Evolutionary conservation across 441 rosid genomes (phyloP).

Genomic region (Bruguiera hainesii): DNA sequence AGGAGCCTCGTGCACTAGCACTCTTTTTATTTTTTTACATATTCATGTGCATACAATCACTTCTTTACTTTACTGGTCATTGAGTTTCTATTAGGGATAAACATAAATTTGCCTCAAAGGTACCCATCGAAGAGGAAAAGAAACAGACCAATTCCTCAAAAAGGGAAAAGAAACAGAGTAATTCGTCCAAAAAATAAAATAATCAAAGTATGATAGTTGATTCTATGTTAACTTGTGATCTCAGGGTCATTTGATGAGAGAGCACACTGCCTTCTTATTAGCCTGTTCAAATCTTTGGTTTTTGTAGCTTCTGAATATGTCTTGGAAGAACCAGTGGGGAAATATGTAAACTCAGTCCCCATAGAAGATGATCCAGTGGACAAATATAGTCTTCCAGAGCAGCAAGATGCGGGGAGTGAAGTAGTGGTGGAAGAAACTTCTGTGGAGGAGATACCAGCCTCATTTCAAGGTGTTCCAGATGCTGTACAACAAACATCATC

Average conservation of each 20-base stretch:
- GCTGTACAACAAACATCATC: conserved; percentile 40
- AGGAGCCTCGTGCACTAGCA: no score
- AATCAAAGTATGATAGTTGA: no score
- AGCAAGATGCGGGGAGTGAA: conserved; percentile 39
- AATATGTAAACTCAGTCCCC: conserved; percentile 34
- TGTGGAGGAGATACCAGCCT: conserved; percentile 37
- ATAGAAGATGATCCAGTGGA: conserved; percentile 52
- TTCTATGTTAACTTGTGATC: neutral
- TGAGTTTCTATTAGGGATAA: no score
- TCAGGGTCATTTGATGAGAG: conserved; percentile 4
- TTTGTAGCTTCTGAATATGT: conserved; percentile 46
- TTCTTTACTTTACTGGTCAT: no score
- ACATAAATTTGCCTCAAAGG: no score
- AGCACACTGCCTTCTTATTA: neutral
- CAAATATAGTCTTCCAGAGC: conserved; percentile 44
- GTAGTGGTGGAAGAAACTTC: conserved; percentile 36
- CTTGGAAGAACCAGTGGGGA: conserved; percentile 48
- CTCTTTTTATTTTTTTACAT: no score
- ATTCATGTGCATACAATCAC: no score
- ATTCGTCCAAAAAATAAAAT: no score
- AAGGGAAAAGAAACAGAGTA: no score
- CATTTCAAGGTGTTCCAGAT: conserved; percentile 31
- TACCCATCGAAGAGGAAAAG: no score
- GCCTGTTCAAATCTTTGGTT: conserved; percentile 15
- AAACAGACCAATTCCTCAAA: no score